Conservation (phyloP, 768 basidiomycete genomes). For the Lenzites betulinus region DNA sequence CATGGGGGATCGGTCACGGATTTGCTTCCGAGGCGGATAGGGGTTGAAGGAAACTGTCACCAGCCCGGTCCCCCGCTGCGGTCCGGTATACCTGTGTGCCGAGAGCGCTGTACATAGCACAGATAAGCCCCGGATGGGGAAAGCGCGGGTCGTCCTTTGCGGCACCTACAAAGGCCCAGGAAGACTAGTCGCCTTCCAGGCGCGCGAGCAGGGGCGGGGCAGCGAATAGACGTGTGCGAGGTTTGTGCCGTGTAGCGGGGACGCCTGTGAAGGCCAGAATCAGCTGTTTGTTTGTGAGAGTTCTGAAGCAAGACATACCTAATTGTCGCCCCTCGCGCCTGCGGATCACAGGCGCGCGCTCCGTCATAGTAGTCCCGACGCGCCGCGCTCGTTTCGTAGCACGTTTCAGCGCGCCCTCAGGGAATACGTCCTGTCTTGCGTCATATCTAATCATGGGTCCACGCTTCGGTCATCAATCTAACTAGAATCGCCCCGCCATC, state of each 20-base stretch:
- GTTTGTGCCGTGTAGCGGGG: neutral
- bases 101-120: slow-evolving; percentile 25
- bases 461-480: slow-evolving; percentile 27
- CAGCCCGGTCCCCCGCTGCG: slow-evolving; percentile 9
- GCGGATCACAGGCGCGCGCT: slow-evolving; percentile 25
- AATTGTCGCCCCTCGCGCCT: neutral
- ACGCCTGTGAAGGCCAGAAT: slow-evolving; percentile 1
- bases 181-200: slow-evolving; percentile 13
- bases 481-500: slow-evolving; percentile 23
- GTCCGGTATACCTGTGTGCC: slow-evolving; percentile 20
- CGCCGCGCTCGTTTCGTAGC: slow-evolving; percentile 24
- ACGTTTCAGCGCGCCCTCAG: slow-evolving; percentile 19
- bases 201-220: neutral
- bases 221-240: neutral
- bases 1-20: slow-evolving; percentile 19
- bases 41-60: slow-evolving; percentile 21
- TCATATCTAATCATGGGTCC: slow-evolving; percentile 19
- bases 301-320: slow-evolving; percentile 8
- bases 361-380: slow-evolving; percentile 15
- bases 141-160: slow-evolving; percentile 12
- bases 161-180: slow-evolving; percentile 17
- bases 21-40: slow-evolving; percentile 23
- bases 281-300: slow-evolving; percentile 4
- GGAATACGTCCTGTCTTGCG: slow-evolving; percentile 2
- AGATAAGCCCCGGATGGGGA: slow-evolving; percentile 23